These are phyloP conservation scores for Ogataea pignaliae DNA, from an alignment of 805 yeast genomes.

Conservation along the genomic window DNA sequence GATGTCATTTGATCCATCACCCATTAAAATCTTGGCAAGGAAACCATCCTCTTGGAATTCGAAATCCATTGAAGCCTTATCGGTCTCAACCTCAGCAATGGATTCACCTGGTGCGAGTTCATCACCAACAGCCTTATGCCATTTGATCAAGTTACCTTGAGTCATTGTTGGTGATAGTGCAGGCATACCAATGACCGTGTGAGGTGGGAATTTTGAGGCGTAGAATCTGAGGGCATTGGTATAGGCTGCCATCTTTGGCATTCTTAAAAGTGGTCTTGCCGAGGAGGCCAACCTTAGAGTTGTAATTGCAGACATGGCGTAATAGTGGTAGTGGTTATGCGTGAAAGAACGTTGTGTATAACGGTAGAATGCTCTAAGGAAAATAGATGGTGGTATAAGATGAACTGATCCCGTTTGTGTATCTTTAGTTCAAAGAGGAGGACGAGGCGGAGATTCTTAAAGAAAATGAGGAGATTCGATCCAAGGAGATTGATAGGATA, in stretches of 20 bases:
- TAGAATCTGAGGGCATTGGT: constrained; percentile 17
- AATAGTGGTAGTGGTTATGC: background rate
- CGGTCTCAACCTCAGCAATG: constrained; percentile 95
- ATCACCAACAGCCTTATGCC: constrained; percentile 92
- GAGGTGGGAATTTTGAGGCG: constrained; percentile 38
- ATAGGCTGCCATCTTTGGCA: constrained; percentile 7
- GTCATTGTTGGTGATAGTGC: constrained; percentile 99
- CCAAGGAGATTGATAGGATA: too few species aligned
- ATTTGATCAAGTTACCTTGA: constrained; percentile 83
- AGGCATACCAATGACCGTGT: constrained; percentile 93
- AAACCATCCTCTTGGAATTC: constrained; percentile 97
- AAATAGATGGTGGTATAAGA: too few species aligned
- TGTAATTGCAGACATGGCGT: constrained; percentile 31
- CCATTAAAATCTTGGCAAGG: constrained; percentile 81
- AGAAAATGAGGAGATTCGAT: too few species aligned
- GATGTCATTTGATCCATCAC: constrained; percentile 81
- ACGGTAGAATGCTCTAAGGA: too few species aligned
- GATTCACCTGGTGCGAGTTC: constrained; percentile 86
- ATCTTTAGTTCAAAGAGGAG: too few species aligned
- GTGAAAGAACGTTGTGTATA: too few species aligned
- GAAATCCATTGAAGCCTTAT: constrained; percentile 96
- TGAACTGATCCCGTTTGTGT: too few species aligned
- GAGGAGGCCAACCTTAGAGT: constrained; percentile 25
- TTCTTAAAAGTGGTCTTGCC: constrained; percentile 23
- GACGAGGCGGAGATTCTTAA: too few species aligned